Evolutionary conservation across 345 rosid genomes (phyloP), one percentile per base, ranked within the genome.

Genomic region (Anastatica hierochuntica): DNA sequence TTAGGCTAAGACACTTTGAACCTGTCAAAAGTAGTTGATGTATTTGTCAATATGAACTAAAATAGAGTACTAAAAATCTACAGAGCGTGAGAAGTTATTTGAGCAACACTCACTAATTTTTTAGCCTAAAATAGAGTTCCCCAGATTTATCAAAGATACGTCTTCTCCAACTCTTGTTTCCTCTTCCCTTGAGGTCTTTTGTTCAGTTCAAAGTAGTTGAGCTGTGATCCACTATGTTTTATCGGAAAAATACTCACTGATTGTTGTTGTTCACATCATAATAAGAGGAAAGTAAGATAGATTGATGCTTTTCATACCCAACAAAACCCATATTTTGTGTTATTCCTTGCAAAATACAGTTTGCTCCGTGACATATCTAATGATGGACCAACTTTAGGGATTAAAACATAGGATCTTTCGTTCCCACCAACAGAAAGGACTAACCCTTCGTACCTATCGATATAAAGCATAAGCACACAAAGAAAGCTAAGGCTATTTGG

Each of bases 341-440:
- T 81, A 47, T 87, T 73, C 67, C 98, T 82, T n/a, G 96, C 72
- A 66, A 90, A 87, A 69, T 87, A 84, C 58, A 79, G 70, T 74
- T 81, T 84, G 82, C 95, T 90, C 70, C 76, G 92, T 50, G 83
- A 75, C 69, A 77, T 83, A 71, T 87, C 90, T 7, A 77, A 88
- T 10, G 84, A 77, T 60, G 98, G 96, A 63, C 96, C 96, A 49
- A 96, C 90, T 79, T 88, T 95, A 73, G 88, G 94, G 67, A 88
- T 87, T 44, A 92, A 62, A 50, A 84, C 84, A 62, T 81, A 92
- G 1, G 98, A 77, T 72, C 98, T 82, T 66, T 95, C 98, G 53
- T 92, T 92, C 53, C 98, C 98, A 38, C 98, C 98, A 55, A 87
- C 83, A 37, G 98, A 92, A 20, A 92, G 79, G 43, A 92, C 84